Percentiles rank a stretch among this genome's conserved stretches.
These are phyloP conservation scores for Pseudofabraea citricarpa DNA, from an alignment of 2,329 filamentous ascomycete genomes.

Conservation along the genomic window DNA sequence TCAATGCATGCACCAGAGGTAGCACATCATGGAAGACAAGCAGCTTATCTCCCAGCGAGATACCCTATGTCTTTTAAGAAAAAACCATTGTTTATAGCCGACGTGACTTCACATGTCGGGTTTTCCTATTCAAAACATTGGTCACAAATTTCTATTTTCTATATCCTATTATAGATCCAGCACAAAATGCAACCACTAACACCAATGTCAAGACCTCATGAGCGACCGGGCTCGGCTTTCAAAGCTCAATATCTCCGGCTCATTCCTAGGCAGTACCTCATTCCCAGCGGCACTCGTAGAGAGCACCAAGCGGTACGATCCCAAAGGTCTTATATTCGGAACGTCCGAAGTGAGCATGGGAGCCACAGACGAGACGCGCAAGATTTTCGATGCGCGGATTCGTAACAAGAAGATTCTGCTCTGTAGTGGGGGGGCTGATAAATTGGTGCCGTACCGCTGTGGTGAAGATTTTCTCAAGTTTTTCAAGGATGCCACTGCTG, in stretches of 20 bases:
- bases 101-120: too few species aligned
- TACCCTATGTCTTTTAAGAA: too few species aligned
- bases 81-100: constrained; percentile 17
- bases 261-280: constrained; percentile 71
- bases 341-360: constrained; percentile 28
- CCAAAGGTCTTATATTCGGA: constrained; percentile 68
- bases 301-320: constrained; percentile 63
- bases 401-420: constrained; percentile 60
- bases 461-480: constrained; percentile 56
- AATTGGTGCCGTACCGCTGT: constrained; percentile 64
- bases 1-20: too few species aligned
- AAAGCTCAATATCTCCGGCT: constrained; percentile 58
- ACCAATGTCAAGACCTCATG: constrained; percentile 49
- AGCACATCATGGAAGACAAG: too few species aligned
- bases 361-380: constrained; percentile 31
- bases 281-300: constrained; percentile 68
- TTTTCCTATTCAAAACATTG: too few species aligned
- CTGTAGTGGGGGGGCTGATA: constrained; percentile 63
- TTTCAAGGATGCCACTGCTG: constrained; percentile 47
- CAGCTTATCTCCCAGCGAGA: too few species aligned
- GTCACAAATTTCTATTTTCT: background rate
- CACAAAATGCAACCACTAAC: background rate
- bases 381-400: constrained; percentile 43
- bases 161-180: background rate
- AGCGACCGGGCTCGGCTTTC: constrained; percentile 69